Evolutionary conservation across 2,329 filamentous ascomycete genomes (phyloP).

Genomic region (Nigrograna mackinnonii): DNA sequence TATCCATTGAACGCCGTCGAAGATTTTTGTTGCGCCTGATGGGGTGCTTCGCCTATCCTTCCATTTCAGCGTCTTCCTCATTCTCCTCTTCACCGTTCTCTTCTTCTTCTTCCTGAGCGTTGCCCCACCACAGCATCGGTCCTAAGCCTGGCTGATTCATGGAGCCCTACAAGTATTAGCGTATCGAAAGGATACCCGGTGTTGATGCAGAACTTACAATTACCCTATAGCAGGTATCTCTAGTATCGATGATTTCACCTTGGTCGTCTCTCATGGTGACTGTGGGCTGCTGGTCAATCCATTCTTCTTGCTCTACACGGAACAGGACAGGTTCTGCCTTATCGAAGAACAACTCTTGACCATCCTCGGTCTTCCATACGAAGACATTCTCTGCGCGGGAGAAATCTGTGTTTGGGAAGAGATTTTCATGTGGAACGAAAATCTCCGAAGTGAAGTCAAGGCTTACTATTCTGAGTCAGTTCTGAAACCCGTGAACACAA

Average conservation of each 20-base stretch:
- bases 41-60: slow-evolving; percentile 9
- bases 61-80: slow-evolving; percentile 31
- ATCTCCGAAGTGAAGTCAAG: slow-evolving; percentile 96
- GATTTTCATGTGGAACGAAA: slow-evolving; percentile 62
- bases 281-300: slow-evolving; percentile 90
- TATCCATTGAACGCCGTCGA: too few species aligned
- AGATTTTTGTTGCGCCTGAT: too few species aligned
- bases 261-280: slow-evolving; percentile 65
- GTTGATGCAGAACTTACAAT: slow-evolving; percentile 39
- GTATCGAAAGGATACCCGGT: too few species aligned
- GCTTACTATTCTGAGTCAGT: slow-evolving; percentile 56
- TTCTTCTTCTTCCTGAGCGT: slow-evolving; percentile 17
- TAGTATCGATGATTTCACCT: slow-evolving; percentile 66
- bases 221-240: slow-evolving; percentile 72
- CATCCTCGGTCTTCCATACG: slow-evolving; percentile 77
- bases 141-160: slow-evolving; percentile 54
- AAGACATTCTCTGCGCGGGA: slow-evolving; percentile 77
- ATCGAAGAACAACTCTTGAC: slow-evolving; percentile 82
- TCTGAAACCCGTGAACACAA: slow-evolving; percentile 36
- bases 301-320: slow-evolving; percentile 83
- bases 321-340: slow-evolving; percentile 87
- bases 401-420: slow-evolving; percentile 59
- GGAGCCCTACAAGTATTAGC: slow-evolving; percentile 39
- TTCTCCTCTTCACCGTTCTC: slow-evolving; percentile 28
- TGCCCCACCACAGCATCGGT: slow-evolving; percentile 51